Evolutionary conservation across 176 grass and related monocot species (phyloP), one percentile per base, ranked within the genome.

Genomic region (Musa acuminata): DNA sequence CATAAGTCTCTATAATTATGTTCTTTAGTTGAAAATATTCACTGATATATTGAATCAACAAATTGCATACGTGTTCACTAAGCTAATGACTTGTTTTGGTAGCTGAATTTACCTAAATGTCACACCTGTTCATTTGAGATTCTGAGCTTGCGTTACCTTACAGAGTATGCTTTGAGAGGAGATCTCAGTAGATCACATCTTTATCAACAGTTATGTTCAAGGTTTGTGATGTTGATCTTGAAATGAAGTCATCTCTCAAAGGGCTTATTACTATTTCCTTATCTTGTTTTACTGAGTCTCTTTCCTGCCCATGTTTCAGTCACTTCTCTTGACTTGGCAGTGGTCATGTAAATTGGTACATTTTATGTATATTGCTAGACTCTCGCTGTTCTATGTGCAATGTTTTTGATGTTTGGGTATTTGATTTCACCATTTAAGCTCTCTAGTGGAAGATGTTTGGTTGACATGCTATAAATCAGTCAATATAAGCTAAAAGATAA

Each of bases 181-280:
- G 65, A 68, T 68, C 65, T 68, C 65, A 60, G 57, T 60, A 91
- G 87, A 92, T 88, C 86, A 76, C 86, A 96, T 84, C 93, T 92
- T 78, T 82, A 87, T 96, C 82, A 73, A 82, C 76, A 82, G 82
- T 78, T 90, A 73, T 92, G 85, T 90, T 74, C 81, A 90, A 96
- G 93, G 90, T 96, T 96, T 96, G 93, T 92, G 51, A 88, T 92
- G 87, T 89, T 87, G 81, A 67, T 96, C 80, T 96, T 92, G 35
- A 82, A 80, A 90, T 69, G 19, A 79, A 67, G 52, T 76, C 66
- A 57, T 50, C 54, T 69, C 26, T 71, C 55, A 48, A 71, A 79
- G 19, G 67, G 75, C 75, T 77, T 13, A 68, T 75, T 57, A 57
- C 62, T 73, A 29, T 79, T 64, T 84, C 69, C 67, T 2, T 50